These are phyloP conservation scores for Oryza meyeriana DNA, from an alignment of 176 grass and related monocot species.

Conservation along the genomic window DNA sequence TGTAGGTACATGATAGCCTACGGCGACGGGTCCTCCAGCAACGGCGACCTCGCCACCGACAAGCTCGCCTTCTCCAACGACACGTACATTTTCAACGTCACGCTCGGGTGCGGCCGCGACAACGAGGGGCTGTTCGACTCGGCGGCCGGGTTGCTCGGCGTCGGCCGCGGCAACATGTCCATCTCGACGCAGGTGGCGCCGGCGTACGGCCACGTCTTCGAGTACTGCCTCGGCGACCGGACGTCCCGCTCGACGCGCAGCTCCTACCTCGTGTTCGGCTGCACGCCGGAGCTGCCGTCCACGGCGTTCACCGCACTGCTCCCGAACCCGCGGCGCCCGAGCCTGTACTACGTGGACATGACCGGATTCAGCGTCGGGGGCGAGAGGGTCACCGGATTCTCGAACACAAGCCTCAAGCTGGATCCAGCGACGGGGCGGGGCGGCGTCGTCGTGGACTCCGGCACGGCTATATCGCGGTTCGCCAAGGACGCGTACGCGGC, in stretches of 20 bases:
- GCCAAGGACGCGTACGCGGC: slow-evolving; percentile 29
- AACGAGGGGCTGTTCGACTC: slow-evolving; percentile 60
- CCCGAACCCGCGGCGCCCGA: slow-evolving; percentile 40
- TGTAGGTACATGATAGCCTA: slow-evolving; percentile 60
- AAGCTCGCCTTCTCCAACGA: slow-evolving; percentile 47
- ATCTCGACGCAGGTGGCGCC: slow-evolving; percentile 54
- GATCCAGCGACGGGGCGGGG: slow-evolving; percentile 51
- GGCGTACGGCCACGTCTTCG: slow-evolving; percentile 53
- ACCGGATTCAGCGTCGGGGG: slow-evolving; percentile 56
- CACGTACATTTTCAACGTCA: slow-evolving; percentile 29
- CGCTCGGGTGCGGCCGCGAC: slow-evolving; percentile 68
- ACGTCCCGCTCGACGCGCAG: not conserved
- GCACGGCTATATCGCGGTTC: slow-evolving; percentile 56
- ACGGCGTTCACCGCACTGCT: slow-evolving; percentile 57
- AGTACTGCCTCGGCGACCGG: slow-evolving; percentile 72
- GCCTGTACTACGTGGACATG: slow-evolving; percentile 66
- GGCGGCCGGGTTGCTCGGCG: slow-evolving; percentile 56
- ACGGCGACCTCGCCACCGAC: slow-evolving; percentile 55
- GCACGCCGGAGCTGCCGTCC: slow-evolving; percentile 26
- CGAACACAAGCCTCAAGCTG: slow-evolving; percentile 36
- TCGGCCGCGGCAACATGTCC: slow-evolving; percentile 55
- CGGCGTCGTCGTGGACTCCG: slow-evolving; percentile 78
- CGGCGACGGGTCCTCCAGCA: slow-evolving; percentile 58
- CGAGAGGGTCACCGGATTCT: slow-evolving; percentile 31
- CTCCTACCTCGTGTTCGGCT: slow-evolving; percentile 66